phyloP scores from a whole-genome alignment of 73 alveolate genomes.

The Stentor coeruleus region DNA sequence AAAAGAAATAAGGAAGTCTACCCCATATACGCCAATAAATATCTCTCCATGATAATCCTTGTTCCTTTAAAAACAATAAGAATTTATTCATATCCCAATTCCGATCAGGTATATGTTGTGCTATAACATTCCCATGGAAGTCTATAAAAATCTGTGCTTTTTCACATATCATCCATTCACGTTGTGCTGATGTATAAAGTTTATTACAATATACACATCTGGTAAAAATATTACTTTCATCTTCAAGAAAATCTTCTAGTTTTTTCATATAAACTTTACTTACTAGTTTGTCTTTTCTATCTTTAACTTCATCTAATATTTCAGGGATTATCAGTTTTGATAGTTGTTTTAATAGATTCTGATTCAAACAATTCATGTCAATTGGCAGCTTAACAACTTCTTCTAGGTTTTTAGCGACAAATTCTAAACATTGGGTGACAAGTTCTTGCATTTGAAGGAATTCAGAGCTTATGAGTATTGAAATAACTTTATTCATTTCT shows the following conservation, averaged over 20 bases:
- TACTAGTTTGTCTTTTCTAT: conserved; percentile 21
- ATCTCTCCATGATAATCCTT: conserved; percentile 26
- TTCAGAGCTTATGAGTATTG: conserved; percentile 54
- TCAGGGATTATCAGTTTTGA: conserved; percentile 29
- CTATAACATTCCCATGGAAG: conserved; percentile 63
- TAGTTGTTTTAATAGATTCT: conserved; percentile 17
- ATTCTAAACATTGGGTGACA: conserved; percentile 52
- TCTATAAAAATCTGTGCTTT: conserved; percentile 59
- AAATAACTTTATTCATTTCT: conserved; percentile 43
- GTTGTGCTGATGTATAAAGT: conserved; percentile 38
- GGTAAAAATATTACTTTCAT: conserved; percentile 8
- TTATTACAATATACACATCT: conserved; percentile 15
- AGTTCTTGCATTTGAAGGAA: conserved; percentile 49
- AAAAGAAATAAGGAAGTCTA: neutral
- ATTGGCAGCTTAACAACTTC: conserved; percentile 61
- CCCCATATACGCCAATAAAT: conserved; percentile 36
- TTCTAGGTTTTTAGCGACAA: conserved; percentile 37
- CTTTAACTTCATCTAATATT: neutral
- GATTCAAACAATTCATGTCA: conserved; percentile 62
- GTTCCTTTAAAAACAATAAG: conserved; percentile 24
- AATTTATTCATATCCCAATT: conserved; percentile 40
- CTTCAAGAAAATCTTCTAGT: conserved; percentile 27
- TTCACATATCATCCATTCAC: conserved; percentile 58
- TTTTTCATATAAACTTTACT: conserved; percentile 25
- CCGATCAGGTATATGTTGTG: conserved; percentile 65